These are phyloP conservation scores for Pythium brachiatum DNA, from an alignment of 352 stramenopile species.

Conservation along the genomic window DNA sequence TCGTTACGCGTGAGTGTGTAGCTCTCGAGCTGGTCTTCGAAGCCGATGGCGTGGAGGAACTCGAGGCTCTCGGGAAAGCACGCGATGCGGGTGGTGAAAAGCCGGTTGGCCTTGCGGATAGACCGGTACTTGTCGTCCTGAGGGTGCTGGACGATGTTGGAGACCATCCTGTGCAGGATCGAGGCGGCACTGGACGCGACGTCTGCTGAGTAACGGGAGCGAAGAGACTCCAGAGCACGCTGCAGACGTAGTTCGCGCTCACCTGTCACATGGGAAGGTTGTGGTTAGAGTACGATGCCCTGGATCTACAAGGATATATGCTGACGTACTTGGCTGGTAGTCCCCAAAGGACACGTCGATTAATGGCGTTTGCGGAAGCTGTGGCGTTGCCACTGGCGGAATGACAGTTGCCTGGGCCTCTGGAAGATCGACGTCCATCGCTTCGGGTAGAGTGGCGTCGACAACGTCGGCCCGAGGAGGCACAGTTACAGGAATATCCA, in stretches of 20 bases:
- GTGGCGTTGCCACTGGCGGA: neutral
- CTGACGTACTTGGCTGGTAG: conserved; percentile 45
- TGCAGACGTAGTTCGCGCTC: conserved; percentile 59
- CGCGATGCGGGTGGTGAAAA: conserved; percentile 53
- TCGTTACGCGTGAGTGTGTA: conserved; percentile 59
- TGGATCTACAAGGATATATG: neutral
- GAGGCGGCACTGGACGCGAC: conserved; percentile 35
- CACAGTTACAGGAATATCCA: neutral
- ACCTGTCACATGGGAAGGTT: conserved; percentile 24
- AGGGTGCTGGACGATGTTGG: conserved; percentile 68
- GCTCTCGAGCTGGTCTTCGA: conserved; percentile 58
- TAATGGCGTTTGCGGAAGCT: neutral
- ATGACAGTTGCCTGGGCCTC: neutral
- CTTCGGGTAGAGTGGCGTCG: neutral
- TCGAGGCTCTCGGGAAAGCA: conserved; percentile 56
- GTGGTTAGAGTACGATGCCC: no score
- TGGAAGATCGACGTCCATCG: conserved; percentile 14
- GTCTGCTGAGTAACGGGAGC: conserved; percentile 30
- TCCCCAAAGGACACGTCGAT: conserved; percentile 22
- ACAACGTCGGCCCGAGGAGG: neutral
- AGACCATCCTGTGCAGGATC: conserved; percentile 66
- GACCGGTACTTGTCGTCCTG: conserved; percentile 55
- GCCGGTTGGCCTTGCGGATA: conserved; percentile 62
- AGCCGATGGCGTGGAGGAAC: conserved; percentile 61
- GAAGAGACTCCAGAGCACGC: conserved; percentile 37